phyloP scores from a whole-genome alignment of 2,329 filamentous ascomycete species.

The Periconia sp. region DNA sequence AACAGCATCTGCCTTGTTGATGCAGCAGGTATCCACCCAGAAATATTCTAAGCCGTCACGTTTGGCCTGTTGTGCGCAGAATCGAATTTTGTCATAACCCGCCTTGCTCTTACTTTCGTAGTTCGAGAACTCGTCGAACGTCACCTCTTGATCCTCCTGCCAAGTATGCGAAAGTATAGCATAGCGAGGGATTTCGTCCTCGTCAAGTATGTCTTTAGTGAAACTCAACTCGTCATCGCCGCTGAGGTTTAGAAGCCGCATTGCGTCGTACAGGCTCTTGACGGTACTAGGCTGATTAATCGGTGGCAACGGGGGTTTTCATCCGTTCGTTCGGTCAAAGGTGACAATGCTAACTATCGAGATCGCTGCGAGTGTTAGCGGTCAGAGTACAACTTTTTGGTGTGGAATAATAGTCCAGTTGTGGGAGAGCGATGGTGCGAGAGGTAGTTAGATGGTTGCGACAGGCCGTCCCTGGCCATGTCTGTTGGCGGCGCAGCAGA shows the following conservation, averaged over 20 bases:
- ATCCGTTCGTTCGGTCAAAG: not conserved
- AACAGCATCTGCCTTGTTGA: constrained; percentile 1
- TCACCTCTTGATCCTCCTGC: constrained; percentile 2
- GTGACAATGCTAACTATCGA: not conserved
- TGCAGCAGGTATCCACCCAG: constrained; percentile 14
- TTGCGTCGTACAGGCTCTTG: too few relatives aligned
- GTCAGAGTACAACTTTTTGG: too few relatives aligned
- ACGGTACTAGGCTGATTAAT: too few relatives aligned
- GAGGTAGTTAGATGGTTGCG: too few relatives aligned
- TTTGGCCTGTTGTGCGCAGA: not conserved
- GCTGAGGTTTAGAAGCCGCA: too few relatives aligned
- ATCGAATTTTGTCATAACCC: constrained; percentile 7
- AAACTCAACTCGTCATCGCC: too few relatives aligned
- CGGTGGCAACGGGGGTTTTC: too few relatives aligned
- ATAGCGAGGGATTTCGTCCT: constrained; percentile 2
- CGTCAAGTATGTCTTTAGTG: not conserved
- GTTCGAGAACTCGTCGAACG: not conserved
- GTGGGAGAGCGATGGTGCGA: too few relatives aligned
- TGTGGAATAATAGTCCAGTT: too few relatives aligned
- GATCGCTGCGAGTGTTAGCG: too few relatives aligned
- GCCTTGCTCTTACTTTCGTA: not conserved
- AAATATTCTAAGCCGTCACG: constrained; percentile 1
- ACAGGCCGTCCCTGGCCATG: too few relatives aligned
- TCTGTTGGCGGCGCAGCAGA: too few relatives aligned
- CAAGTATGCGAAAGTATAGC: constrained; percentile 11